Conservation (phyloP, 805 yeast genomes). For the Ogataea henricii region DNA sequence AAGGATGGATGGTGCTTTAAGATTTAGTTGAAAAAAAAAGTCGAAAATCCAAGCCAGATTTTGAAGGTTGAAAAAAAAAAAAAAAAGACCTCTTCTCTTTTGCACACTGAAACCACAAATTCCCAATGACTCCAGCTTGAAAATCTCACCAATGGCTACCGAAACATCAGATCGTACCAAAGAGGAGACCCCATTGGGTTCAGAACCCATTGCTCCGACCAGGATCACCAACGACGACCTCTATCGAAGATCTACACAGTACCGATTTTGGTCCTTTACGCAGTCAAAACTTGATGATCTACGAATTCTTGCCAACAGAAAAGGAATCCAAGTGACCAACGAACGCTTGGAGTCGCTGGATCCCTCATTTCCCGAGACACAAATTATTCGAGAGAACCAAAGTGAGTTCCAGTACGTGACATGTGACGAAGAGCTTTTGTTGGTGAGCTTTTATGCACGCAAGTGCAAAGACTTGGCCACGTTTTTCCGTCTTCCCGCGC, state of each 20-base stretch:
- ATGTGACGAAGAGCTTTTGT: constrained; percentile 67
- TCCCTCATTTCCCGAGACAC: constrained; percentile 20
- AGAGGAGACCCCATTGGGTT: neutral
- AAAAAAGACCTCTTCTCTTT: neutral
- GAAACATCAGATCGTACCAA: neutral
- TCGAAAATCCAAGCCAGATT: neutral
- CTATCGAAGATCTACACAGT: constrained; percentile 86
- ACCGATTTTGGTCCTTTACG: constrained; percentile 81
- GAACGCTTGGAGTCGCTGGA: constrained; percentile 26
- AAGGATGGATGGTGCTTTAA: too few relatives aligned
- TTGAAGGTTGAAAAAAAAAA: neutral
- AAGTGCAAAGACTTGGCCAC: constrained; percentile 70
- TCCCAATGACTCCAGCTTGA: neutral
- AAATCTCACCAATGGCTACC: neutral
- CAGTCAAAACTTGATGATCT: constrained; percentile 51
- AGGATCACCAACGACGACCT: constrained; percentile 78
- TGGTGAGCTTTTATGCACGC: constrained; percentile 71
- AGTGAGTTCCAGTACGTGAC: constrained; percentile 47
- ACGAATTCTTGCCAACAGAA: constrained; percentile 52
- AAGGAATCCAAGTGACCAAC: constrained; percentile 47
- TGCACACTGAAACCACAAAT: neutral
- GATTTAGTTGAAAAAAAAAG: too few relatives aligned
- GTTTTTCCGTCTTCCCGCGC: constrained; percentile 81
- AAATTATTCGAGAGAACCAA: constrained; percentile 19
- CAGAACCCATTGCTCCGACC: constrained; percentile 16